These are phyloP conservation scores for Vanrija sp. DNA, from an alignment of 1,284 basidiomycete genomes.

Conservation along the genomic window DNA sequence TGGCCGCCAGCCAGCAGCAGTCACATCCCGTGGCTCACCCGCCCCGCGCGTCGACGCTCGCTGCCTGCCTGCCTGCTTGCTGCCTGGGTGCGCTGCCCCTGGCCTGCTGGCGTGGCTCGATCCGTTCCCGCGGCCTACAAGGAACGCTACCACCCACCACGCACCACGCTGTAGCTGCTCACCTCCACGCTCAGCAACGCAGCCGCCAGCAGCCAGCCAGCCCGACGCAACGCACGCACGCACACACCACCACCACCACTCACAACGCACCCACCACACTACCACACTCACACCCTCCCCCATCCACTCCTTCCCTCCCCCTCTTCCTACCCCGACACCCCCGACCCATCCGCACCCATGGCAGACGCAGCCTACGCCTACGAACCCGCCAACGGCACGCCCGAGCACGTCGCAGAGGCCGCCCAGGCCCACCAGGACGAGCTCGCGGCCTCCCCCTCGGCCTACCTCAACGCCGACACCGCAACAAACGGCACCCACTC, in stretches of 20 bases:
- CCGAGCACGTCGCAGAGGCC: not conserved
- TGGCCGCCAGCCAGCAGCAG: too few species aligned
- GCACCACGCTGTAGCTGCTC: too few species aligned
- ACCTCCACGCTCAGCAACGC: not conserved
- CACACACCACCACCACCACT: too few species aligned
- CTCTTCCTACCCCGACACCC: not conserved
- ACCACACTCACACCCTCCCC: not conserved
- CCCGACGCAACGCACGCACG: too few species aligned
- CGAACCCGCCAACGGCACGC: conserved; percentile 11
- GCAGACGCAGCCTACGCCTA: conserved; percentile 39
- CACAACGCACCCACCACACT: too few species aligned
- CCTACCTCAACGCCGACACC: conserved; percentile 7
- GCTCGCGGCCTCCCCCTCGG: conserved; percentile 1
- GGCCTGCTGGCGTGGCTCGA: too few species aligned
- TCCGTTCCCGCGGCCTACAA: not conserved
- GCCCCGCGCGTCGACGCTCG: too few species aligned
- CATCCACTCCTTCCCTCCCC: not conserved
- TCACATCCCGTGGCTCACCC: too few species aligned
- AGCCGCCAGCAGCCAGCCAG: too few species aligned
- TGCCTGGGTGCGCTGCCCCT: too few species aligned
- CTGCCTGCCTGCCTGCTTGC: too few species aligned
- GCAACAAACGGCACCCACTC: not conserved
- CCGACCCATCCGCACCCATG: conserved; percentile 18
- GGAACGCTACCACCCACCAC: not conserved
- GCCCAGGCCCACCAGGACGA: not conserved